Evolutionary conservation across 768 basidiomycete genomes (phyloP).

Genomic region (Panaeolus cyanescens): DNA sequence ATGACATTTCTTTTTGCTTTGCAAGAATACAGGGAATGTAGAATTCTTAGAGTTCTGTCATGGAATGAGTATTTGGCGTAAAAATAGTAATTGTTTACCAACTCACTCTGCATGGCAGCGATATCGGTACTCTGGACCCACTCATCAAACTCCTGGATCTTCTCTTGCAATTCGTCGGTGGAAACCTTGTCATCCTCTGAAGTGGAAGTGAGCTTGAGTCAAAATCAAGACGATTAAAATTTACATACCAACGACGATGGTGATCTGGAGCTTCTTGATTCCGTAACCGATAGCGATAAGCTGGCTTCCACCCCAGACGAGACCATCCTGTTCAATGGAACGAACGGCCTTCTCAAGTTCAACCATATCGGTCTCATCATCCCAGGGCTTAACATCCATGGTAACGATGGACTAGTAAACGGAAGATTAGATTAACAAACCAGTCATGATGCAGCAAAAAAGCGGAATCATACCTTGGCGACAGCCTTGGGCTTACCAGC

Average conservation of each 20-base stretch:
- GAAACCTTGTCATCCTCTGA: conserved; percentile 96
- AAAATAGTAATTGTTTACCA: neutral
- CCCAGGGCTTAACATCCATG: conserved; percentile 98
- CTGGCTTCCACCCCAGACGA: conserved; percentile 95
- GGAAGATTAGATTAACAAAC: conserved; percentile 10
- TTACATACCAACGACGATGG: conserved; percentile 55
- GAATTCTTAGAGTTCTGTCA: conserved; percentile 20
- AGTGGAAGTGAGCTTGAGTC: conserved; percentile 5
- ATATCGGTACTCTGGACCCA: conserved; percentile 91
- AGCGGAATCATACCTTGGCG: conserved; percentile 67
- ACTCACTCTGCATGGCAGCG: conserved; percentile 90
- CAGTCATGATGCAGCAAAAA: conserved; percentile 1
- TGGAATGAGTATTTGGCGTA: conserved; percentile 3
- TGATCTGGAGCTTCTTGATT: conserved; percentile 89
- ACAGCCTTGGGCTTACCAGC: conserved; percentile 84
- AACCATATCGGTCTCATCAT: conserved; percentile 97
- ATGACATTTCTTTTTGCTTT: neutral
- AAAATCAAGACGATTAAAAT: neutral
- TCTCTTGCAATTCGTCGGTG: conserved; percentile 90
- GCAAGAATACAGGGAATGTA: neutral
- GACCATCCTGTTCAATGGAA: conserved; percentile 84
- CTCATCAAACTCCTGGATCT: conserved; percentile 82
- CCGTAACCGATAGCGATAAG: conserved; percentile 89
- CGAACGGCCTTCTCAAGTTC: conserved; percentile 83
- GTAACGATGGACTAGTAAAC: conserved; percentile 87